A percentile compares a stretch with the other conserved stretches of the same genome.
These are phyloP conservation scores for Alternaria sp. DNA, from an alignment of 2,329 filamentous ascomycete genomes.

Conservation along the genomic window DNA sequence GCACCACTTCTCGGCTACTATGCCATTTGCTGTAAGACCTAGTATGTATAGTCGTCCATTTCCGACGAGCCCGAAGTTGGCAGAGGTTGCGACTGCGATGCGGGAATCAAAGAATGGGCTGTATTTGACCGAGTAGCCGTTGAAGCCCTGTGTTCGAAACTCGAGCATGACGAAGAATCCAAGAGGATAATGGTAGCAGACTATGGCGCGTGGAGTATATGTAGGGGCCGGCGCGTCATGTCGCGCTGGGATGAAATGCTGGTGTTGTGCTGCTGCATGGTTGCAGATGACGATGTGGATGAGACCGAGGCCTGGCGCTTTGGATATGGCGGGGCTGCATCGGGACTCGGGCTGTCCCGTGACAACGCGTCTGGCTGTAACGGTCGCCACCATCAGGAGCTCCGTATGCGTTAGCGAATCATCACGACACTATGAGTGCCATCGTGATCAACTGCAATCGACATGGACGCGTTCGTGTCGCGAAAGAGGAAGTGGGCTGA, in stretches of 20 bases:
- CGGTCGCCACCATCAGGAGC: neutral
- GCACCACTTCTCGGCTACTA: constrained; percentile 83
- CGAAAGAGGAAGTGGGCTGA: constrained; percentile 46
- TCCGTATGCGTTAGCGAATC: neutral
- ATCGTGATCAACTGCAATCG: neutral
- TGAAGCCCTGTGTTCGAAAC: constrained; percentile 91
- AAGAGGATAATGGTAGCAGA: neutral
- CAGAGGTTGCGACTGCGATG: constrained; percentile 86
- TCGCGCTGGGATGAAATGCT: constrained; percentile 20
- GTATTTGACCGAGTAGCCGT: constrained; percentile 97
- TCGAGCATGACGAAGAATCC: constrained; percentile 74
- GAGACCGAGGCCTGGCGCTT: constrained; percentile 30
- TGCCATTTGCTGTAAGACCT: constrained; percentile 81
- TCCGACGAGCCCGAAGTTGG: constrained; percentile 96
- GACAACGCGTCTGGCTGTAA: constrained; percentile 17
- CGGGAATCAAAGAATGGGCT: constrained; percentile 97
- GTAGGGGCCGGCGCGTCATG: constrained; percentile 24
- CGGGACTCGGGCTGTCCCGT: constrained; percentile 31
- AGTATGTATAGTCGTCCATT: constrained; percentile 91
- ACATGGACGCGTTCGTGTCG: constrained; percentile 52
- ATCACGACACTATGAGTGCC: neutral
- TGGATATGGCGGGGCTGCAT: constrained; percentile 28
- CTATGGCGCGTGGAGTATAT: constrained; percentile 25
- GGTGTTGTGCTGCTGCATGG: constrained; percentile 28
- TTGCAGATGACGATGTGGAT: constrained; percentile 25